phyloP scores from a whole-genome alignment of 352 stramenopile species.

The Globisporangium paroecandrum region DNA sequence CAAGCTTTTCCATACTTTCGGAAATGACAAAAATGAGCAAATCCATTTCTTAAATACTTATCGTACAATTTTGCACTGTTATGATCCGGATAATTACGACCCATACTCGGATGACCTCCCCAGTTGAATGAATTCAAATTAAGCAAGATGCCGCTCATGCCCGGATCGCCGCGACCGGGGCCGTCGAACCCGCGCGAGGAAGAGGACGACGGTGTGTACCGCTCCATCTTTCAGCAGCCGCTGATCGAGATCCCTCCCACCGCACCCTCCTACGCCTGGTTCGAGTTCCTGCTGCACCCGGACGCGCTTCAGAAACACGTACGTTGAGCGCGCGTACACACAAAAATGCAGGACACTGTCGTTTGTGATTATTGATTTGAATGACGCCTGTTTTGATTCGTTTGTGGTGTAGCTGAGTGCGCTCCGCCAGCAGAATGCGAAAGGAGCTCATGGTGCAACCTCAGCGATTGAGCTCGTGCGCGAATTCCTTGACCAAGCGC shows the following conservation, averaged over 20 bases:
- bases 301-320: conserved; percentile 73
- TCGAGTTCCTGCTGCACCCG: conserved; percentile 82
- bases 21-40: too few species aligned
- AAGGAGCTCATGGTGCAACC: conserved; percentile 49
- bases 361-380: not conserved
- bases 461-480: conserved; percentile 76
- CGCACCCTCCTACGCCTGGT: conserved; percentile 75
- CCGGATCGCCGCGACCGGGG: conserved; percentile 51
- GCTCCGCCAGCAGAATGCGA: conserved; percentile 43
- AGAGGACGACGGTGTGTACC: conserved; percentile 72
- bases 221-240: conserved; percentile 82
- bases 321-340: conserved; percentile 17
- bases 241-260: conserved; percentile 64
- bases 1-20: too few species aligned
- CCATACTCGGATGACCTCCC: not conserved
- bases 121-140: not conserved
- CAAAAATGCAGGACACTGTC: not conserved
- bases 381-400: not conserved
- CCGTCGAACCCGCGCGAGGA: conserved; percentile 22
- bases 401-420: conserved; percentile 34
- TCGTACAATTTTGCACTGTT: too few species aligned
- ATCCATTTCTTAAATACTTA: too few species aligned
- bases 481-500: conserved; percentile 81
- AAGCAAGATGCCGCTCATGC: conserved; percentile 52
- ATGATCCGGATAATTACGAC: not conserved